Base-by-base conservation (phyloP, 208 protist species). In the Herpetomonas samuelpessoai region DNA sequence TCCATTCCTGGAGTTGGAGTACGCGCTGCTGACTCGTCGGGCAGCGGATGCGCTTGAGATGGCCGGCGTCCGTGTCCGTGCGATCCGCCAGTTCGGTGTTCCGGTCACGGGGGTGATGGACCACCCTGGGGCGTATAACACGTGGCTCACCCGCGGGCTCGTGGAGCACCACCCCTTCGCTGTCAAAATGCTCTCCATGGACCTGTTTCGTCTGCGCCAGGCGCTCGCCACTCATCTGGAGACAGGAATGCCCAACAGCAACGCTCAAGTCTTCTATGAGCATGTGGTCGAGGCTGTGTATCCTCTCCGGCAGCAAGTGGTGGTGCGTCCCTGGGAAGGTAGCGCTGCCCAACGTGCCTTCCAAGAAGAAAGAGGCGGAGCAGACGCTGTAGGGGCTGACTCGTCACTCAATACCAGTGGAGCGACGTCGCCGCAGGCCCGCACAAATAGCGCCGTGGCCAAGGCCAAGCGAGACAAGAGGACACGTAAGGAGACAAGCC, bases 61-160 rank as follows among this genome's bases (percentile, higher is more conserved):
- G n/a, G 83, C 85, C 4, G 90, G 90, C 2, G 59, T 96, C 10
- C 79, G 58, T n/a, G 57, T 86, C 19, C 18, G 44, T 1, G 67
- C 68, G 30, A 12, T 96, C 2, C 74, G 71, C 14, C 46, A 61
- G 12, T 73, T 80, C 47, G 81, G 86, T 21, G 79, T 89, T 27
- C 64, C 70, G 26, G 90, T 96, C 38, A 59, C 65, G 7, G 90
- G 90, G 2, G 77, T 96, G 27, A 59, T 92, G 60, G 86, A 96
- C 63, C 90, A 96, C 69, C 86, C 90, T 3, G 90, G 86, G 7
- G 85, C 65, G 12, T 93, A 87, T 74, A 87, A 96, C 76, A 90
- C 54, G 47, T 92, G 78, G 79, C 66, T 96, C 24, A 92, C 86
- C 9, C 63, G 71, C 39, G 83, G 86, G 21, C 68, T 96, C 39